Base-by-base conservation (phyloP, 2,329 filamentous ascomycete genomes). In the Pseudopithomyces maydicus region DNA sequence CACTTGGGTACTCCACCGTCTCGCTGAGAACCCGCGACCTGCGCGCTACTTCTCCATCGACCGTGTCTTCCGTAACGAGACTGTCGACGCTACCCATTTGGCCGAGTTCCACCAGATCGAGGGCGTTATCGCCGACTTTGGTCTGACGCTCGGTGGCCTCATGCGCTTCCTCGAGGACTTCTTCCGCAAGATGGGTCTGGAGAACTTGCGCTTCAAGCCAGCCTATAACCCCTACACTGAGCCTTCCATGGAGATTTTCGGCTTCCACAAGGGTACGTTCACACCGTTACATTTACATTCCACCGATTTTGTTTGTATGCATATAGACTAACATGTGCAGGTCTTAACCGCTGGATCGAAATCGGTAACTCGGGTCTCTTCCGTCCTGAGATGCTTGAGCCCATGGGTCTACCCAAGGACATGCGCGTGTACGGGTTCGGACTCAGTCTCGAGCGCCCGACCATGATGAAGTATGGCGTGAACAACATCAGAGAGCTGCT, bases 301-400 rank as follows among this genome's bases (percentile, higher is more conserved):
- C 26, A 29, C 8, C 26, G 8, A 8, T 29, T 8, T 29, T 29
- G 26, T 29, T 29, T 29, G 5, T 29, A 29, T 29, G 26, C n/a
- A 29, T 8, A 29, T 1, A 43, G 15, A 15, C 38, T 42, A 35
- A 48, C 36, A 43, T 2, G 15, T n/a, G 29, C 45, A 59, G 54
- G 69, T 8, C 65, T 72, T 38, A 64, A 66, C 57, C 60, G 63
- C 50, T 89, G 96, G 80, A 91, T 98, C 23, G 95, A 98, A 81
- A 98, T 98, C 74, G 95, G 95, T 58, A 98, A 99, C 81, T 94
- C 90, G 68, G 95, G 95, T 62, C 98, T 99, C 93, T 99, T 99
- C 87, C 85, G 95, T 65, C 93, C 95, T 1, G 95, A 99, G 79
- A 97, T 98, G 94, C 78, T 97, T 71, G 90, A 97, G 79, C 83